Evolutionary conservation across 257 asterid species (phyloP), one percentile per base, ranked within the genome.

Genomic region (Nicotiana obtusifolia): DNA sequence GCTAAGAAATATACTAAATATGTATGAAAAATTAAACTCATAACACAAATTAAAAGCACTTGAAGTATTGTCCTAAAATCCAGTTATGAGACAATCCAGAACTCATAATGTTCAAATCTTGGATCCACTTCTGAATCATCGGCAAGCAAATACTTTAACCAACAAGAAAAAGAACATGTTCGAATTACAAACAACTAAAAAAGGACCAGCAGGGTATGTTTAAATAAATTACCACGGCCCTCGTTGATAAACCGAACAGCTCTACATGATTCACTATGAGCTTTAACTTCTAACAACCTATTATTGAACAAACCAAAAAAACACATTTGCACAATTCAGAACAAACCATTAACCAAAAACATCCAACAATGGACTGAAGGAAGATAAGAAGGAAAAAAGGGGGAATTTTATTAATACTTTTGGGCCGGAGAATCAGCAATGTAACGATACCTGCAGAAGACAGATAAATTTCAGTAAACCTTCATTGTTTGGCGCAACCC

Each of bases 221-320:
- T 64, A 66, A 79, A 75, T 15, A 24, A 56, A 83, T 69, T 88
- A 95, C 99, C 97, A 3, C 89, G 92, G 64, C 99, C 99, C 83
- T 91, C 94, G 19, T 93, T 91, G 86, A 95, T 87, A 73, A 95
- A 94, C 61, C 98, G 97, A 66, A 95, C 89, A 11, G 98, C 84
- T 88, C 97, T 89, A 81, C 99, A 95, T 33, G 99, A 94, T 80
- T 95, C 96, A 1, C 89, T 84, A 86, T 95, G 99, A 82, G 97
- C 98, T 47, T 83, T 83, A 81, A 92, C 93, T 85, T 91, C 90
- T 86, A 90, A 86, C 73, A 88, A 59, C 95, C 99, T 95, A 86
- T 7, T 30, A 73, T 56, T 22, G 35, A 20, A 49, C 35, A 75
- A 30, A 20, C 35, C 44, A 54, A 35, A 44, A 2, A 26, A 31